These are phyloP conservation scores for Mycena filopes DNA, from an alignment of 768 basidiomycete species.

Conservation along the genomic window DNA sequence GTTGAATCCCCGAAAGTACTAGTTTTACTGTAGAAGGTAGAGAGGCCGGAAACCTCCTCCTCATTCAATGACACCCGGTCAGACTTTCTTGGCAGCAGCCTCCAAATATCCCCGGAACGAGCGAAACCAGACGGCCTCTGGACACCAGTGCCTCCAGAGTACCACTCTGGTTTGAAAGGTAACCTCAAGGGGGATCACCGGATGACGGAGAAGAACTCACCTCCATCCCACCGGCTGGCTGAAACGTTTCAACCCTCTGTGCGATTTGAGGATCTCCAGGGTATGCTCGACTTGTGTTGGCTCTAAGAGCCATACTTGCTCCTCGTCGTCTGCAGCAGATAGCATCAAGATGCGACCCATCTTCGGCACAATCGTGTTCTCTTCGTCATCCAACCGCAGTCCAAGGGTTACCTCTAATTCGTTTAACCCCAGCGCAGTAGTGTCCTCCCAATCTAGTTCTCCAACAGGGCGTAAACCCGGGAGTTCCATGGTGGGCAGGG, in stretches of 20 bases:
- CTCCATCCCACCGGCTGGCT: slow-evolving; percentile 7
- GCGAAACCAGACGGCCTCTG: background rate
- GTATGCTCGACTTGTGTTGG: slow-evolving; percentile 1
- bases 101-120: slow-evolving; percentile 1
- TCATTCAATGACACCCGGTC: background rate
- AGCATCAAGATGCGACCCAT: slow-evolving; percentile 14
- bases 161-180: background rate
- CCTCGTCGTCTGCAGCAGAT: slow-evolving; percentile 5
- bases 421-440: background rate
- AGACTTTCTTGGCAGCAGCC: background rate
- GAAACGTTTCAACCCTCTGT: background rate
- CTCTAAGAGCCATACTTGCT: slow-evolving; percentile 8
- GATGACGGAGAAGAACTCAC: background rate
- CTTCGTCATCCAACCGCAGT: background rate
- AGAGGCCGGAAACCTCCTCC: no score
- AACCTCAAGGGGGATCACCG: no score
- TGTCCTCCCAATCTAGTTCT: slow-evolving; percentile 1
- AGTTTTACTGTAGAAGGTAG: no score
- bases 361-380: background rate
- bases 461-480: background rate
- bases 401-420: slow-evolving; percentile 3
- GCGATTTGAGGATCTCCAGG: background rate
- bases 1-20: no score
- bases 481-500: background rate
- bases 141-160: slow-evolving; percentile 5